Evolutionary conservation across 176 grass and related monocot genomes (phyloP).

Genomic region (Thinopyrum elongatum): DNA sequence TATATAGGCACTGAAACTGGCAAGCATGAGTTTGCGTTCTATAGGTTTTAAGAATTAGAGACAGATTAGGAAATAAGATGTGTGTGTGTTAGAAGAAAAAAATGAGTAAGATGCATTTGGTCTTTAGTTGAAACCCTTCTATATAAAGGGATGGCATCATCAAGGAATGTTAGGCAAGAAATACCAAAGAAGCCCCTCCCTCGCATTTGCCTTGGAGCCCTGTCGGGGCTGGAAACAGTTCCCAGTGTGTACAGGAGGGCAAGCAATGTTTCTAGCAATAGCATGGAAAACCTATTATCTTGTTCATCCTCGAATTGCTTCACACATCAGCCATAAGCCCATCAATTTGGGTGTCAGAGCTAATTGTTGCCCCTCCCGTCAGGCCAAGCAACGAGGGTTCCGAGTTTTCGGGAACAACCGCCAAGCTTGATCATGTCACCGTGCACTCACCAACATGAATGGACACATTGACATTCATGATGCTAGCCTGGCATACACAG

Average conservation of each 20-base stretch:
- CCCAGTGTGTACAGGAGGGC: not conserved
- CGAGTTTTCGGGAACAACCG: not conserved
- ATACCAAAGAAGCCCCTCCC: not conserved
- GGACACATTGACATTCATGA: not conserved
- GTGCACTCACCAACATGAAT: not conserved
- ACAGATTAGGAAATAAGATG: not conserved
- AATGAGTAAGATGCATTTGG: not conserved
- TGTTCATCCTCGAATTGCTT: not conserved
- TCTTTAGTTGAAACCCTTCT: not conserved
- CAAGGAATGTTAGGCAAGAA: not conserved
- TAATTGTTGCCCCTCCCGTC: not conserved
- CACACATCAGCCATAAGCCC: not conserved
- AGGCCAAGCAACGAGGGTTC: not conserved
- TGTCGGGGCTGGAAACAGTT: not conserved
- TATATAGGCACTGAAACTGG: not conserved
- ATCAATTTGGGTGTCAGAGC: not conserved
- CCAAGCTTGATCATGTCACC: not conserved
- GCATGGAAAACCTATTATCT: not conserved
- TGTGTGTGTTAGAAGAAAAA: too few relatives aligned
- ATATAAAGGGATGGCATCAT: not conserved
- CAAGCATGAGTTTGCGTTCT: not conserved
- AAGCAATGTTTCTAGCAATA: not conserved
- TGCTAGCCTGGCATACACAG: not conserved
- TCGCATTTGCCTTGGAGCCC: not conserved
- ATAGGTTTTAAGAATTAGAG: not conserved